phyloP scores from a whole-genome alignment of 805 yeast genomes.

The Sungouiozyma ichnusensis region DNA sequence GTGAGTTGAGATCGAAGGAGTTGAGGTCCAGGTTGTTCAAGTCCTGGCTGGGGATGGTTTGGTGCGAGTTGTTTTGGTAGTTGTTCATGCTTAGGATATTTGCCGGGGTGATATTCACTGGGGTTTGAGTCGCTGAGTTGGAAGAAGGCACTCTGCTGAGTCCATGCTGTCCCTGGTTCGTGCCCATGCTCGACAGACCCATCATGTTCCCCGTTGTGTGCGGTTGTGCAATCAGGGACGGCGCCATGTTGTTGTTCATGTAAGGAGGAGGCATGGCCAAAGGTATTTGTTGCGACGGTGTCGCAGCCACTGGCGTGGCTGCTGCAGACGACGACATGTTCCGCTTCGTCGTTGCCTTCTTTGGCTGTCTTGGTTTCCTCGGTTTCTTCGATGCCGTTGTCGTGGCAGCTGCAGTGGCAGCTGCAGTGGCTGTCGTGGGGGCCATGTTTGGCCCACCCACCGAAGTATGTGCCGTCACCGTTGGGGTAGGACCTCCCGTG shows the following conservation, averaged over 20 bases:
- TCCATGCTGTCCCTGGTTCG: background rate
- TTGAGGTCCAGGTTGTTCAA: slow-evolving; percentile 20
- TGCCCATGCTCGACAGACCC: background rate
- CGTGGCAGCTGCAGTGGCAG: slow-evolving; percentile 15
- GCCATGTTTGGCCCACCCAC: background rate
- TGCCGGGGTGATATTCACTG: slow-evolving; percentile 8
- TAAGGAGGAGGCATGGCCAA: slow-evolving; percentile 1
- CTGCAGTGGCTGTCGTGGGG: slow-evolving; percentile 1
- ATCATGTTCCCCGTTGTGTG: background rate
- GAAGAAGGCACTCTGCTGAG: background rate
- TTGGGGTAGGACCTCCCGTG: background rate
- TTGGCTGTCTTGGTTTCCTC: slow-evolving; percentile 18
- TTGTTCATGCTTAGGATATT: slow-evolving; percentile 13
- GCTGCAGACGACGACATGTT: slow-evolving; percentile 1
- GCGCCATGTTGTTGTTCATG: background rate
- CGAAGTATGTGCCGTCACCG: background rate
- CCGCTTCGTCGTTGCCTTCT: slow-evolving; percentile 9
- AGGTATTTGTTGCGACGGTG: slow-evolving; percentile 1
- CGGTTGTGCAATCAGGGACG: background rate
- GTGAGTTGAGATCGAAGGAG: slow-evolving; percentile 21
- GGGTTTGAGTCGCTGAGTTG: background rate
- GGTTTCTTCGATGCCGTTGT: slow-evolving; percentile 17
- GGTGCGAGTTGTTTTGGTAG: slow-evolving; percentile 5
- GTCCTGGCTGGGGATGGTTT: slow-evolving; percentile 3
- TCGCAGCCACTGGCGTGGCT: slow-evolving; percentile 3